Evolutionary conservation across 2,329 filamentous ascomycete species (phyloP), one percentile per base, ranked within the genome.

Genomic region (Aspergillus sp.): DNA sequence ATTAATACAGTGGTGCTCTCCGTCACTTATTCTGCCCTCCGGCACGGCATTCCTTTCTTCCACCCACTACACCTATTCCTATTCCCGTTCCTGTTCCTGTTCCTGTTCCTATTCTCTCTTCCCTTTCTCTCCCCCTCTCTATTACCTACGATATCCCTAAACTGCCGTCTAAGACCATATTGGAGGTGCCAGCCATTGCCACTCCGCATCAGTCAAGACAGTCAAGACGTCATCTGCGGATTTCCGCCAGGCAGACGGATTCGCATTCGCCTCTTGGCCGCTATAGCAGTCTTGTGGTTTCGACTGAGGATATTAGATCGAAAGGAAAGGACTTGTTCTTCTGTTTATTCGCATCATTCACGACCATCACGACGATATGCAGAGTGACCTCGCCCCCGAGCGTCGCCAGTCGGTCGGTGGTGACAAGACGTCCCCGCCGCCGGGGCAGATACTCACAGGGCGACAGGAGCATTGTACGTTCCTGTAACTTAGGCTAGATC

Each of bases 401-500:
- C 30, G 8, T 32, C 6, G 30, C 30, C 30, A 32, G 30, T 9
- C 30, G 6, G 5, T 32, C 30, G 30, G 30, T 32, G 6, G 30
- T 9, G 30, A 19, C 19, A 9, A 32, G 30, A 48, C 35, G 35
- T 70, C 46, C 73, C 75, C 42, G 8, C 75, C 74, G n/a, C 71
- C 74, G 32, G 77, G 77, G 26, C 78, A 79, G 43, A 71, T 83
- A 53, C 72, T 98, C 63, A 95, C 90, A 0, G 93, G 93, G 56
- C 97, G 96, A 72, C 91, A 98, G 77, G 93, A 98, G 68, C 93
- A 98, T 67, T 98, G 89, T 94, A 67, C 59, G 83, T 49, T 8
- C 19, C 36, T 39, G 49, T 29, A 28, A 50, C 35, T 29, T 10
- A 32, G 19, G 19, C 19, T 19, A 19, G 19, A 19, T 19, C 19